Evolutionary conservation across 257 asterid species (phyloP).

Genomic region (Orobanche coerulescens): DNA sequence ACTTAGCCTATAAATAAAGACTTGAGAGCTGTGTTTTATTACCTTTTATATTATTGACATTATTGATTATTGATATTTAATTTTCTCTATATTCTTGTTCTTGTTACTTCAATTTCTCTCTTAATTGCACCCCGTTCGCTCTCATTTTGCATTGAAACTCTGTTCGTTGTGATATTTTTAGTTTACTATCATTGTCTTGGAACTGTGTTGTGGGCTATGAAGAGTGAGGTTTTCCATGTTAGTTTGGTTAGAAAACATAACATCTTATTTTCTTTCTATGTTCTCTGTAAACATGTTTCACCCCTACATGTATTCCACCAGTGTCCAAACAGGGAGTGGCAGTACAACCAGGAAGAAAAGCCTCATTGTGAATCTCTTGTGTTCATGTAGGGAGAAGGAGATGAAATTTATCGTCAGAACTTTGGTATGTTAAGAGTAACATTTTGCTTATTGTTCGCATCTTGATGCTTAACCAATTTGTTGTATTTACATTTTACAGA

Average conservation of each 20-base stretch:
- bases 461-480: not conserved
- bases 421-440: conserved; percentile 44
- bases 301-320: conserved; percentile 43
- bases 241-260: not conserved
- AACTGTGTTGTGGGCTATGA: conserved; percentile 10
- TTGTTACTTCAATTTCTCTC: no score
- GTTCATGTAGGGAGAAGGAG: conserved; percentile 92
- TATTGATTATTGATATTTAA: no score
- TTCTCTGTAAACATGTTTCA: conserved; percentile 20
- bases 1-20: no score
- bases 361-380: conserved; percentile 73
- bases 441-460: conserved; percentile 11
- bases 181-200: conserved; percentile 1
- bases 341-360: conserved; percentile 70
- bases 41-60: no score
- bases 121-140: no score
- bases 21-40: no score
- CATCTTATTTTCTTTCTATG: conserved; percentile 15
- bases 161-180: not conserved
- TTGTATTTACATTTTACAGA: conserved; percentile 11
- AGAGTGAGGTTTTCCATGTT: conserved; percentile 1
- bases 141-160: conserved; percentile 4
- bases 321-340: conserved; percentile 89
- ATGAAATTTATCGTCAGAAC: conserved; percentile 86
- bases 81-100: no score